phyloP scores from a whole-genome alignment of 1,284 basidiomycete species.

The Ustilago trichophora region DNA sequence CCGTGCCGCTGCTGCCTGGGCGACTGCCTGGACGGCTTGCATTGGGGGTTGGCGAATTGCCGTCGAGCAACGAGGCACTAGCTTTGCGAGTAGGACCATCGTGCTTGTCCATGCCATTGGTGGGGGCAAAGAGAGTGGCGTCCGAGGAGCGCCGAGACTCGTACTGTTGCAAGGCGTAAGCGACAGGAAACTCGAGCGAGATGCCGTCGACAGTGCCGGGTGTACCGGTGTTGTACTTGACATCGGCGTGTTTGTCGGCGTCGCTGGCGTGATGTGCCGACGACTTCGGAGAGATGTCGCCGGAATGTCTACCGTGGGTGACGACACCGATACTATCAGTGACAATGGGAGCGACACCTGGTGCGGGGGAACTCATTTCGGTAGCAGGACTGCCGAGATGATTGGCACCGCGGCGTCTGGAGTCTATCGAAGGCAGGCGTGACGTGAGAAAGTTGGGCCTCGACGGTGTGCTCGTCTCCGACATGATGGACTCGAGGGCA shows the following conservation, averaged over 20 bases:
- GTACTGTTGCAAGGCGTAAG: constrained; percentile 23
- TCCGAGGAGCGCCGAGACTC: constrained; percentile 46
- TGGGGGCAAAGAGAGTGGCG: constrained; percentile 33
- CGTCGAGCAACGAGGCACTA: constrained; percentile 3
- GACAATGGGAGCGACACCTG: constrained; percentile 10
- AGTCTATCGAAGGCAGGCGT: constrained; percentile 17
- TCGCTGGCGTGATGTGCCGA: background rate
- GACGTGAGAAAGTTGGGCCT: constrained; percentile 19
- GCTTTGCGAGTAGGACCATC: constrained; percentile 15
- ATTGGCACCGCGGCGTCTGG: constrained; percentile 4
- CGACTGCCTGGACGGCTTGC: constrained; percentile 17
- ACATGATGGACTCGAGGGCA: constrained; percentile 12
- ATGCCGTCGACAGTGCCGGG: too few species aligned
- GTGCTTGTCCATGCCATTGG: constrained; percentile 7
- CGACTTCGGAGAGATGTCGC: constrained; percentile 23
- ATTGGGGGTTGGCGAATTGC: background rate
- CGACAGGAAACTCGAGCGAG: constrained; percentile 19
- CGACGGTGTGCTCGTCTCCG: constrained; percentile 13
- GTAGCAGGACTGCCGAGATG: background rate
- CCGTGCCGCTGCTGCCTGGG: constrained; percentile 33
- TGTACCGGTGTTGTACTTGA: constrained; percentile 1
- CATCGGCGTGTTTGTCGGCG: constrained; percentile 7
- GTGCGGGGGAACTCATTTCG: background rate
- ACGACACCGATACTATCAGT: constrained; percentile 4
- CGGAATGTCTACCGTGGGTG: constrained; percentile 3